phyloP scores from a whole-genome alignment of 2,329 filamentous ascomycete genomes.

The Ambrosiella xylebori region DNA sequence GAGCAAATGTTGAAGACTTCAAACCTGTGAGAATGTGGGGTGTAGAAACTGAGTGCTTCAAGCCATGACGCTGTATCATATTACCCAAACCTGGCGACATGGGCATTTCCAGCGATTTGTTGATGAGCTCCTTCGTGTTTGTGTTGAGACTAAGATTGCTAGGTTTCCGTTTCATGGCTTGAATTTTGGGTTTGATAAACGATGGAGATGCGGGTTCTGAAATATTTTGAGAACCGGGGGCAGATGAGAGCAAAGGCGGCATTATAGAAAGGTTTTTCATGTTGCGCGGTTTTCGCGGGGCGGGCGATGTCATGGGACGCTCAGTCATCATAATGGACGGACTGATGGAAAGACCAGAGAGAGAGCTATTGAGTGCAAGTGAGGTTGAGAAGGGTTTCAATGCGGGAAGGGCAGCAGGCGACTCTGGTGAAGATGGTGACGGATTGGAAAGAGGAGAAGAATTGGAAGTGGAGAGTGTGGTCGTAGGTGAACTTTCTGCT shows the following conservation, averaged over 20 bases:
- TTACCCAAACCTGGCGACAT: constrained; percentile 38
- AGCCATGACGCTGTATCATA: constrained; percentile 42
- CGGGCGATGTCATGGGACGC: constrained; percentile 50
- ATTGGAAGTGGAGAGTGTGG: constrained; percentile 81
- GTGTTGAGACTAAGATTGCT: constrained; percentile 67
- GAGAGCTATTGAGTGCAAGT: constrained; percentile 22
- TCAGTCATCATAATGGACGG: constrained; percentile 23
- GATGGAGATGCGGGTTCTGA: constrained; percentile 56
- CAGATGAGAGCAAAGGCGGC: constrained; percentile 33
- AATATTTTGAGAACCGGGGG: constrained; percentile 25
- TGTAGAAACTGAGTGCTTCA: constrained; percentile 52
- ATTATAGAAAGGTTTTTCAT: constrained; percentile 74
- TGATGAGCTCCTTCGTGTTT: constrained; percentile 38
- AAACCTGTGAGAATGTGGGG: constrained; percentile 46
- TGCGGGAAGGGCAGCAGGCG: constrained; percentile 57
- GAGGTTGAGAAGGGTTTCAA: constrained; percentile 51
- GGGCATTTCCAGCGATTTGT: constrained; percentile 34
- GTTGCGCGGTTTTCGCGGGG: constrained; percentile 57
- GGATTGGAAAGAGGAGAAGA: constrained; percentile 79
- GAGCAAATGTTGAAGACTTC: constrained; percentile 42
- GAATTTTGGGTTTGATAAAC: constrained; percentile 66
- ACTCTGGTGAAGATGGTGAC: constrained; percentile 85
- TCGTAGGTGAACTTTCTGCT: constrained; percentile 86
- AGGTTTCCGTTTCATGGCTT: constrained; percentile 54
- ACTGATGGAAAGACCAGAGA: constrained; percentile 26